A percentile compares a stretch with the other conserved stretches of the same genome.
phyloP scores from a whole-genome alignment of 2,329 filamentous ascomycete genomes.

The Stylonectria norvegica region DNA sequence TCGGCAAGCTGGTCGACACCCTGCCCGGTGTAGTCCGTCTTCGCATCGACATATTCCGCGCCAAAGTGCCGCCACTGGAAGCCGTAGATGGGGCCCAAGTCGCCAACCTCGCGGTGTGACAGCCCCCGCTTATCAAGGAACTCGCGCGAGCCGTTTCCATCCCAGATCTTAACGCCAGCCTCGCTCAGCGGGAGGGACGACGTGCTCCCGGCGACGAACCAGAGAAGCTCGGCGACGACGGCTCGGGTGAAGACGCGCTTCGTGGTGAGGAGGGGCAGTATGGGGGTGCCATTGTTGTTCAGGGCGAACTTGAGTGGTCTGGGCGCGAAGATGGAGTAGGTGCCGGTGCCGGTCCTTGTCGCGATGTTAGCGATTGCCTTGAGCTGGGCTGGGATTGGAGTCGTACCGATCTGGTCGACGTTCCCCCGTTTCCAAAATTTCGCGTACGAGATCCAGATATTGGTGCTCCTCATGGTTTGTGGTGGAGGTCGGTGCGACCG shows the following conservation, averaged over 20 bases:
- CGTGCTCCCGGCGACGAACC: slow-evolving; percentile 87
- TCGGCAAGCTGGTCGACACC: slow-evolving; percentile 92
- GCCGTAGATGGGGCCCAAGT: slow-evolving; percentile 92
- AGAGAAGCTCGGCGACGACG: slow-evolving; percentile 87
- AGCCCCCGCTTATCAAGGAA: slow-evolving; percentile 87
- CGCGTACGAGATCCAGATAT: slow-evolving; percentile 83
- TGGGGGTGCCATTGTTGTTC: slow-evolving; percentile 55
- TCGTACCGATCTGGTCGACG: slow-evolving; percentile 77
- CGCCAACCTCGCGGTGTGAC: slow-evolving; percentile 75
- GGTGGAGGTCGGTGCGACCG: slow-evolving; percentile 11
- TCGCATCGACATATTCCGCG: slow-evolving; percentile 76
- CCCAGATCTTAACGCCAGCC: slow-evolving; percentile 93
- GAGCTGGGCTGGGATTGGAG: neutral
- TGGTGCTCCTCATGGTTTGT: slow-evolving; percentile 79
- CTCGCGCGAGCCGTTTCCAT: slow-evolving; percentile 88
- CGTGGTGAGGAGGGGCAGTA: slow-evolving; percentile 92
- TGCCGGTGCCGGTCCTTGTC: slow-evolving; percentile 80
- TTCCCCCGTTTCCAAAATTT: slow-evolving; percentile 80
- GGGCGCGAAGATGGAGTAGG: slow-evolving; percentile 83
- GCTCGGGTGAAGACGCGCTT: slow-evolving; percentile 94
- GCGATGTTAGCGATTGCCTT: neutral
- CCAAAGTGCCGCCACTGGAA: slow-evolving; percentile 99
- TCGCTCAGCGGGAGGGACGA: slow-evolving; percentile 73
- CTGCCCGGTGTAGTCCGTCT: slow-evolving; percentile 78
- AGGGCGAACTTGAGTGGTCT: slow-evolving; percentile 83